Conservation (phyloP, 2,329 filamentous ascomycete species). For the Pseudogymnoascus sp. region DNA sequence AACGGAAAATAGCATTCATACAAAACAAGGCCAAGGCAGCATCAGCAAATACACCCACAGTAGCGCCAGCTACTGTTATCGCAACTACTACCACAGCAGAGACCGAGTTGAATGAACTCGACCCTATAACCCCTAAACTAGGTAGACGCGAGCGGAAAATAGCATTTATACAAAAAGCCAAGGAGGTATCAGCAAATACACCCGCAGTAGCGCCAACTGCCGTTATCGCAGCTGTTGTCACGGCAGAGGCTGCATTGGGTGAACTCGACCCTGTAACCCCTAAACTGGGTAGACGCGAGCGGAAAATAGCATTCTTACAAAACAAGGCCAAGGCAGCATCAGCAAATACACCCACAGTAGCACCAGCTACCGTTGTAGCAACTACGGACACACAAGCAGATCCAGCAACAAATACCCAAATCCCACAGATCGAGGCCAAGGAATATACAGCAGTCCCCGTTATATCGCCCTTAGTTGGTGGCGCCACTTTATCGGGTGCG, state of each 20-base stretch:
- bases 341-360: neutral
- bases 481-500: neutral
- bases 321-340: neutral
- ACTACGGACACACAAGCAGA: neutral
- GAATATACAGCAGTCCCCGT: neutral
- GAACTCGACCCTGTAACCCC: neutral
- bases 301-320: neutral
- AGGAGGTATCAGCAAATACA: neutral
- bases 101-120: neutral
- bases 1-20: neutral
- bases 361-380: neutral
- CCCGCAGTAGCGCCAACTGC: neutral
- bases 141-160: neutral
- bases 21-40: neutral
- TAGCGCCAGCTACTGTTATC: neutral
- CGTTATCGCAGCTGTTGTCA: neutral
- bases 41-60: neutral
- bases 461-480: neutral
- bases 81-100: neutral
- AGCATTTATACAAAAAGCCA: neutral
- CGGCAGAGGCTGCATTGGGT: neutral
- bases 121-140: neutral
- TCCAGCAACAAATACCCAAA: neutral
- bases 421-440: neutral
- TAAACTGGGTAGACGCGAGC: neutral